Evolutionary conservation across 176 grass and related monocot species (phyloP), one percentile per base, ranked within the genome.

Genomic region (Oryza coarctata): DNA sequence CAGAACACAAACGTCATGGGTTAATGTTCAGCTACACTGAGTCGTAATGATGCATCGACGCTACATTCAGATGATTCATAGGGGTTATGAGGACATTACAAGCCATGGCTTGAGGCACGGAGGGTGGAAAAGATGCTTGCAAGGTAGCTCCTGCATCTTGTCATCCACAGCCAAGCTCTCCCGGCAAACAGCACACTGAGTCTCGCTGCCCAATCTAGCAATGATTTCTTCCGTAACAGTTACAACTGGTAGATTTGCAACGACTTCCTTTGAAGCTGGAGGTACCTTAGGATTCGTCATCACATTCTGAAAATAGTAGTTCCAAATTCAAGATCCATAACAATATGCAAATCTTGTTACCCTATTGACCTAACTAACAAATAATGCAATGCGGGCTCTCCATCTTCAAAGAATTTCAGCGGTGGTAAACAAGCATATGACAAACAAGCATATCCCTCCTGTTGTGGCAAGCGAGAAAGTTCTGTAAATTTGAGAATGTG

Each of bases 41-140:
- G 34, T 58, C 47, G 23, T 32, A 60, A 30, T 49, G 27, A 55
- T 55, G 18, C 50, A 18, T 70, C 7, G 68, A 14, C 20, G n/a
- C 7, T 25, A 32, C 2, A 65, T 32, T 52, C 26, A 18, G 73
- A 72, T 34, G 50, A 33, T 78, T 63, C 30, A 29, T 1, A 73
- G 15, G 22, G 14, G 70, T 30, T 39, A 41, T 8, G 35, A 80
- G 61, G 35, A 43, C 13, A 61, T 82, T 83, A 99, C 93, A 87
- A 99, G 93, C 91, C 96, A 99, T 34, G 96, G 93, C 64, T 95
- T 95, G 74, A 95, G 85, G 80, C 96, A 99, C 2, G 85, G 90
- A 55, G 96, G 93, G 79, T 99, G 96, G 86, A 99, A 99, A 66
- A 94, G 89, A 93, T 99, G 96, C 89, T 99, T 93, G 91, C 96